phyloP scores from a whole-genome alignment of 495 filamentous ascomycete species.

The Neurospora sp. region DNA sequence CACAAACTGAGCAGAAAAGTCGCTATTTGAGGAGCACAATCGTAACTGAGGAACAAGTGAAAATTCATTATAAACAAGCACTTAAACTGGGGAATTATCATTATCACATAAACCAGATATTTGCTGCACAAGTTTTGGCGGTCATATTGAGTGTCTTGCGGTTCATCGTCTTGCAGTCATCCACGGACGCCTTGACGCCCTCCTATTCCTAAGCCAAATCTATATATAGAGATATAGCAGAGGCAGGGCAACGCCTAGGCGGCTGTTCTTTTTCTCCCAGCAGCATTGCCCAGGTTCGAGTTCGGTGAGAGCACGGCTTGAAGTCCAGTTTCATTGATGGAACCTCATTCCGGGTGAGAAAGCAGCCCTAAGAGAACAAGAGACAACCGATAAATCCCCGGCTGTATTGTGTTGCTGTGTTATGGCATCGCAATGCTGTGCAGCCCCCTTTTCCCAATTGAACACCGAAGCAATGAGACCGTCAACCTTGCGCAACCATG shows the following conservation, averaged over 20 bases:
- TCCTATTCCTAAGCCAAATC: background rate
- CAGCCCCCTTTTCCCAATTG: constrained; percentile 36
- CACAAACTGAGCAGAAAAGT: background rate
- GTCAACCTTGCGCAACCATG: constrained; percentile 21
- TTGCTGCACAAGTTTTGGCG: background rate
- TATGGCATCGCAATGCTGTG: constrained; percentile 23
- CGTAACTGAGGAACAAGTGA: background rate
- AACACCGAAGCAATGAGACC: constrained; percentile 44
- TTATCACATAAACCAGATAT: background rate
- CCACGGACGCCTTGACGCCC: background rate
- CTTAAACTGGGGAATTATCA: background rate
- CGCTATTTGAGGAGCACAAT: background rate
- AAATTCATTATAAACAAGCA: background rate
- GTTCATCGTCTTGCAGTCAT: background rate
- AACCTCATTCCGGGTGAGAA: constrained; percentile 31
- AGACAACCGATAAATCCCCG: constrained; percentile 22
- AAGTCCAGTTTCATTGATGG: constrained; percentile 28
- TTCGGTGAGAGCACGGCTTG: constrained; percentile 15
- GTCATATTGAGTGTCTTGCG: background rate
- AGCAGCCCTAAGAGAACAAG: constrained; percentile 39
- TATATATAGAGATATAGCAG: background rate
- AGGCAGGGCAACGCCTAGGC: background rate
- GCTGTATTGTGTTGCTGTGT: constrained; percentile 28
- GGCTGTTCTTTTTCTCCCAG: background rate
- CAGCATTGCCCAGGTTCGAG: background rate